Evolutionary conservation across 1,284 basidiomycete genomes (phyloP).

Genomic region (Porogramme epimiltina): DNA sequence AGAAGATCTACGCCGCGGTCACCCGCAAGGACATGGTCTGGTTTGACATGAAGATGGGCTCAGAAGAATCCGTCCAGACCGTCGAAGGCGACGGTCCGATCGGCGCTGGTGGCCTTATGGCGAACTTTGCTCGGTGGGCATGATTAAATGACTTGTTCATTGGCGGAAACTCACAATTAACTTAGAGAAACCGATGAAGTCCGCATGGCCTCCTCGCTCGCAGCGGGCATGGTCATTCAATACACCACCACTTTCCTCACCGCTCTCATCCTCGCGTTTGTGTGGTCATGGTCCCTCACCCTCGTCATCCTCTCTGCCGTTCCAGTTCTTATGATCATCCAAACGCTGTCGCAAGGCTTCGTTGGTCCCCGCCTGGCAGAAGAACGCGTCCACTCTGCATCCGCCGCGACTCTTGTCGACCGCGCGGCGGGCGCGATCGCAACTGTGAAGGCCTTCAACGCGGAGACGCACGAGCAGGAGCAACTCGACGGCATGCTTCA

Average conservation of each 20-base stretch:
- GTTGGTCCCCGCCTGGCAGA: conserved; percentile 66
- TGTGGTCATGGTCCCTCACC: conserved; percentile 81
- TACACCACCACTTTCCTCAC: conserved; percentile 80
- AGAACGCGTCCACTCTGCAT: conserved; percentile 71
- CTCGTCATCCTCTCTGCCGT: conserved; percentile 91
- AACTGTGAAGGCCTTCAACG: conserved; percentile 97
- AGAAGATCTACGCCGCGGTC: conserved; percentile 72
- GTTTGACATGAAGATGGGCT: conserved; percentile 86
- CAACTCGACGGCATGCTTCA: conserved; percentile 52
- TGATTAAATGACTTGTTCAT: conserved; percentile 2
- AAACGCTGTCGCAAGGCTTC: conserved; percentile 72
- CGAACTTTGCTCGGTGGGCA: conserved; percentile 85
- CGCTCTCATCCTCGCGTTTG: conserved; percentile 82
- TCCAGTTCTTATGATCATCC: conserved; percentile 80
- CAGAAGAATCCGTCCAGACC: conserved; percentile 50
- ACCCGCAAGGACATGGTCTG: conserved; percentile 78
- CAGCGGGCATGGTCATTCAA: conserved; percentile 79
- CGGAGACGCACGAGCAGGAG: conserved; percentile 61
- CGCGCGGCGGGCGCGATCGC: conserved; percentile 80
- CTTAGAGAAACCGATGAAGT: conserved; percentile 93
- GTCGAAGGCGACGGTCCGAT: conserved; percentile 55
- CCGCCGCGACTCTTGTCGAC: conserved; percentile 79
- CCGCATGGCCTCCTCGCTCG: conserved; percentile 79
- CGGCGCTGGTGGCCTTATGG: conserved; percentile 93
- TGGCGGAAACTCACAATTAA: not conserved